Percentiles rank a stretch among this genome's conserved stretches.
Conservation (phyloP, 768 basidiomycete genomes). For the Psilocybe sp. region DNA sequence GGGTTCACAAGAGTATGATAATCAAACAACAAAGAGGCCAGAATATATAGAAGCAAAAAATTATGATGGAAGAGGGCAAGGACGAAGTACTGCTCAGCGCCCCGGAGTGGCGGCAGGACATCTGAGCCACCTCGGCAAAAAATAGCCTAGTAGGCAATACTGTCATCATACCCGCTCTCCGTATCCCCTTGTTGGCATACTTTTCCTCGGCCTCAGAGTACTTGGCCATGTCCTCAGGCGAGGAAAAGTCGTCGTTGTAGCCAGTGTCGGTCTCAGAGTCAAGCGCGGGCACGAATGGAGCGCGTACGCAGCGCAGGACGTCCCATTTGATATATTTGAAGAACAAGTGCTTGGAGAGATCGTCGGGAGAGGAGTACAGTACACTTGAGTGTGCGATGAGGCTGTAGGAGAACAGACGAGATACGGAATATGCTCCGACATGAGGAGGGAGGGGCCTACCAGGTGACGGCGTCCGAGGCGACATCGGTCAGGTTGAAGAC, state of each 20-base stretch:
- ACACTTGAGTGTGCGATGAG: conserved; percentile 86
- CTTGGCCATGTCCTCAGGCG: conserved; percentile 93
- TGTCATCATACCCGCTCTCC: no score
- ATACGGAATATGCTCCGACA: not conserved
- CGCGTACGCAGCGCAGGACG: conserved; percentile 66
- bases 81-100: no score
- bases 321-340: conserved; percentile 78
- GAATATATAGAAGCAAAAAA: no score
- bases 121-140: conserved; percentile 58
- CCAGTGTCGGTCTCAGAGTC: conserved; percentile 95
- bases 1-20: no score
- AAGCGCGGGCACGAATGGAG: conserved; percentile 93
- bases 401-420: conserved; percentile 7
- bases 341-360: conserved; percentile 80
- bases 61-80: no score
- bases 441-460: conserved; percentile 39
- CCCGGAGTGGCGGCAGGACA: no score
- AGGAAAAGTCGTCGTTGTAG: conserved; percentile 91
- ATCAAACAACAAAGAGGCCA: no score
- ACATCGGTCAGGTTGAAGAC: conserved; percentile 94
- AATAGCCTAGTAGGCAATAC: no score
- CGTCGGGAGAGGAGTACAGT: conserved; percentile 70
- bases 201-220: conserved; percentile 99
- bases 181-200: conserved; percentile 83
- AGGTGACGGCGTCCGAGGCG: conserved; percentile 92